phyloP scores from a whole-genome alignment of 176 grass and related monocot genomes.

The Oryza brachyantha region DNA sequence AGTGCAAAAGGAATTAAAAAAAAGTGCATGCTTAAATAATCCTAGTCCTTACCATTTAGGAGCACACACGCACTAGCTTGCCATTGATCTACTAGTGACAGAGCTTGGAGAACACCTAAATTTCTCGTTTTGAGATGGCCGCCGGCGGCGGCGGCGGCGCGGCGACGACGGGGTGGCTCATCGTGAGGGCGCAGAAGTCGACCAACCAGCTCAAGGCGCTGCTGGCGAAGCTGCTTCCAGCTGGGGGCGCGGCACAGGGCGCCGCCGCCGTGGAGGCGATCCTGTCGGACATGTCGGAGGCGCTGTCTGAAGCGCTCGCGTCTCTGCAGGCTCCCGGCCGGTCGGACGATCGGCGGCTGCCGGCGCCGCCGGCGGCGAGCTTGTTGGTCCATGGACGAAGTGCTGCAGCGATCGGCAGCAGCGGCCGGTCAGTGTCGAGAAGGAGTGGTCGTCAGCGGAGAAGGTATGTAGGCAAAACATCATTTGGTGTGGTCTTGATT shows the following conservation, averaged over 20 bases:
- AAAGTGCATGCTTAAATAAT: background rate
- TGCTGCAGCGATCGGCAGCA: too few relatives aligned
- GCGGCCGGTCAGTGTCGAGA: too few relatives aligned
- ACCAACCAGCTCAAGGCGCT: slow-evolving; percentile 21
- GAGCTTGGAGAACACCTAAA: background rate
- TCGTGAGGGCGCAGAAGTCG: slow-evolving; percentile 9
- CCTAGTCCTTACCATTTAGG: background rate
- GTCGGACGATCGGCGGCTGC: too few relatives aligned
- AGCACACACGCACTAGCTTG: background rate
- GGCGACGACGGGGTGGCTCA: background rate
- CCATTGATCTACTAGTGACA: too few relatives aligned
- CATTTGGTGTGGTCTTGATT: too few relatives aligned
- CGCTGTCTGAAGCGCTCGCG: too few relatives aligned
- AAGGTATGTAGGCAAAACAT: too few relatives aligned
- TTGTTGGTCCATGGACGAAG: too few relatives aligned
- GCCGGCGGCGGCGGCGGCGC: too few relatives aligned
- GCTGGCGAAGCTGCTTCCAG: background rate
- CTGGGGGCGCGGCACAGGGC: background rate
- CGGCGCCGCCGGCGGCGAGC: too few relatives aligned
- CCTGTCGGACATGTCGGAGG: slow-evolving; percentile 19
- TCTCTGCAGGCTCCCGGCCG: too few relatives aligned
- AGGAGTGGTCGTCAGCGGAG: too few relatives aligned
- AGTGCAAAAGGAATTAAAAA: background rate
- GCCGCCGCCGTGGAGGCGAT: slow-evolving; percentile 8
- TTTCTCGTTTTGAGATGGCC: background rate